phyloP scores from a whole-genome alignment of 495 filamentous ascomycete species.

The Beverwykella pulmonaria region DNA sequence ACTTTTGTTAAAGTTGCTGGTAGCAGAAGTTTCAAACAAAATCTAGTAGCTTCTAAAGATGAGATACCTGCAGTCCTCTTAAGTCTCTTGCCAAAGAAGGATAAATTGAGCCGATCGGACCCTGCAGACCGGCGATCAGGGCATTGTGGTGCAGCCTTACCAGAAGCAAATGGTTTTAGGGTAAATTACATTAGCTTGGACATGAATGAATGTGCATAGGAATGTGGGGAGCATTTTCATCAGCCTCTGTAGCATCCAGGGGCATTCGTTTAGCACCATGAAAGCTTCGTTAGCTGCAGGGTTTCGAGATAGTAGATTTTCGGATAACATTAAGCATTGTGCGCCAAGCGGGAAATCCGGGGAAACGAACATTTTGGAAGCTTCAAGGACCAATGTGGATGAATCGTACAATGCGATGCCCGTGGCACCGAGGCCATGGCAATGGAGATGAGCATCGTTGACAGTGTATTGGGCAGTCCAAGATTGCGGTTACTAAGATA shows the following conservation, averaged over 20 bases:
- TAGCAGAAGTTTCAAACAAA: background rate
- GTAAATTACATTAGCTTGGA: background rate
- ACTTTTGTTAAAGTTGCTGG: no score
- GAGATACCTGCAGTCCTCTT: background rate
- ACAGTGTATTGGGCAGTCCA: background rate
- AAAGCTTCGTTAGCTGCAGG: background rate
- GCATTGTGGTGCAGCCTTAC: background rate
- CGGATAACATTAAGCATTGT: conserved; percentile 23
- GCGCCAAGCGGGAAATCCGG: conserved; percentile 21
- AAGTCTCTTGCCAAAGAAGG: background rate
- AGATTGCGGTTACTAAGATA: background rate
- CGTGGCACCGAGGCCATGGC: no score
- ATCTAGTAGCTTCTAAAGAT: no score
- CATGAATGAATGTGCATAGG: background rate
- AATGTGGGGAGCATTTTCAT: background rate
- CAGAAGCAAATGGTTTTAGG: background rate
- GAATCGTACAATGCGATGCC: no score
- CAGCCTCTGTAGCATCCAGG: no score
- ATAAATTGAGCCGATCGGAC: conserved; percentile 26
- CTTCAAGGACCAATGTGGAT: background rate
- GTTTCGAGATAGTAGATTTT: background rate
- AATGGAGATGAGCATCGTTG: no score
- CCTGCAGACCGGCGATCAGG: background rate
- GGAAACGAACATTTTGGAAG: background rate
- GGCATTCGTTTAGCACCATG: background rate